Evolutionary conservation across 2,329 filamentous ascomycete genomes (phyloP), one percentile per base, ranked within the genome.

Genomic region (Emericellopsis cladophorae): DNA sequence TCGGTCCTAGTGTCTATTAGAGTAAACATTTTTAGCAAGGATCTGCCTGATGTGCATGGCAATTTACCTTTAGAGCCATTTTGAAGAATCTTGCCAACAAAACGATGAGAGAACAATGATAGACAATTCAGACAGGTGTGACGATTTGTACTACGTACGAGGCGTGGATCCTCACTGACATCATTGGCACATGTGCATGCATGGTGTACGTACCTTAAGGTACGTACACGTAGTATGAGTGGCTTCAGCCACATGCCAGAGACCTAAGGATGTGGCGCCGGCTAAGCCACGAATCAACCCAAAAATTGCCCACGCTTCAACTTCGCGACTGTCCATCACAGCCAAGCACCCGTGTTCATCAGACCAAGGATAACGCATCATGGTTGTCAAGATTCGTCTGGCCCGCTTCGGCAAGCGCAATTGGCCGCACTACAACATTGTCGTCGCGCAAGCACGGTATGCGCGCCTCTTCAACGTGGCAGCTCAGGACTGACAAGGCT

Each of bases 391-490:
- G 61, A 92, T 98, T 61, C 83, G 92, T 44, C 79, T 98, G 52
- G 85, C 92, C 52, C 89, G 92, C 61, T 95, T 96, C 61, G 88
- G 89, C 58, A 86, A 83, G 61, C 79, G 76, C 49, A 89, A 94
- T 59, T 61, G 76, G n/a, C 90, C 92, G 3, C 83, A 95, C 53
- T 98, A 95, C 74, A 98, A 98, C 67, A 95, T 98, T 48, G 87
- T 96, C 49, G 85, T 98, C 48, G 77, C 88, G 14, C 90, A 96
- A 56, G 89, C 89, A 37, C 81, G 89, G 85, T 93, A 74, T 49
- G 70, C 24, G n/a, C 31, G 31, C 41, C 34, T 38, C 44, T 32
- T 2, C 14, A 23, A 12, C 36, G 22, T 29, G 14, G 29, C n/a
- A 12, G 9, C 22, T 41, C 22, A n/a, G 14, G 15, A 12, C 38